A percentile compares a stretch with the other conserved stretches of the same genome.
Conservation (phyloP, 768 basidiomycete species). For the Suillus tomentosus region DNA sequence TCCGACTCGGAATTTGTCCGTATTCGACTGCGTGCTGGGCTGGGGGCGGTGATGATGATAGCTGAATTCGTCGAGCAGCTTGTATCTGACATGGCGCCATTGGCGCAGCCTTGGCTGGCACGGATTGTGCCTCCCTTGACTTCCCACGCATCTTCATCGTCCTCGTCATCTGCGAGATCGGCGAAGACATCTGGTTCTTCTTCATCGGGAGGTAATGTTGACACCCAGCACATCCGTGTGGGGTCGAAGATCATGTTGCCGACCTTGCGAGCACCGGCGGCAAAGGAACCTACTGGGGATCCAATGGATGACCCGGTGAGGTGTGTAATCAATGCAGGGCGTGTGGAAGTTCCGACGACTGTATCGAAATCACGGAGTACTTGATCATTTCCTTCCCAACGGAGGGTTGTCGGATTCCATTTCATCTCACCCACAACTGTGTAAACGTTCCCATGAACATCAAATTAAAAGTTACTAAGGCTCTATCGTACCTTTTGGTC, state of each 20-base stretch:
- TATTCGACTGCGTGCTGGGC: conserved; percentile 63
- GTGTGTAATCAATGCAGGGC: conserved; percentile 95
- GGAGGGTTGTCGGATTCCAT: conserved; percentile 88
- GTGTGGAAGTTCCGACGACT: conserved; percentile 76
- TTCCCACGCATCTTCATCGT: conserved; percentile 72
- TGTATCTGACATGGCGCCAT: conserved; percentile 29
- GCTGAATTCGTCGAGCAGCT: conserved; percentile 28
- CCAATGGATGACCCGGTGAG: conserved; percentile 86
- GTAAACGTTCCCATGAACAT: conserved; percentile 19
- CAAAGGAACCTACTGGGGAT: conserved; percentile 73
- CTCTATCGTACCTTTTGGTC: conserved; percentile 67
- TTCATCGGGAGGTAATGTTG: conserved; percentile 80
- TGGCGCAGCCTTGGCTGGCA: conserved; percentile 44
- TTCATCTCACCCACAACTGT: conserved; percentile 95
- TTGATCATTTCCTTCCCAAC: conserved; percentile 98
- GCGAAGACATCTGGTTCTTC: conserved; percentile 97
- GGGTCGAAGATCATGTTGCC: conserved; percentile 99
- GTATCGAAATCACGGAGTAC: conserved; percentile 87
- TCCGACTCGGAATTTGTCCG: conserved; percentile 74
- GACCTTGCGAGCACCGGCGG: conserved; percentile 82
- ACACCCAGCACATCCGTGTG: conserved; percentile 92
- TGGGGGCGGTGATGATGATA: conserved; percentile 46
- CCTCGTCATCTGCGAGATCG: conserved; percentile 89
- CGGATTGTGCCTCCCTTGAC: conserved; percentile 80
- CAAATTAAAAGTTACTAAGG: conserved; percentile 8